A percentile compares a stretch with the other conserved stretches of the same genome.
These are phyloP conservation scores for Tuber microsphaerosporum DNA, from an alignment of 495 filamentous ascomycete genomes.

Conservation along the genomic window DNA sequence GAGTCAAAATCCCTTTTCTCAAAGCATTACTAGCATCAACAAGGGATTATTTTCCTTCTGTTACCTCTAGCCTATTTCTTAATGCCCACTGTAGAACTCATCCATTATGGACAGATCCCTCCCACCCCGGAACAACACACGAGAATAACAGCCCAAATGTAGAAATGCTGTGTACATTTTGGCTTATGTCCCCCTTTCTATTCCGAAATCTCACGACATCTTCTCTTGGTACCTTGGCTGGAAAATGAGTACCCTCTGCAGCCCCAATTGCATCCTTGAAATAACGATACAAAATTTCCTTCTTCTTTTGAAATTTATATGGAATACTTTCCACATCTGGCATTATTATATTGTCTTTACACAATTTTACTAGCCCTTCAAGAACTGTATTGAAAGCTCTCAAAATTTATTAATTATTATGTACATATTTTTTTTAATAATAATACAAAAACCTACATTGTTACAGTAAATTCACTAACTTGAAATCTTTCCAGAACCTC, in stretches of 20 bases:
- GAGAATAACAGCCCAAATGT: too few relatives aligned
- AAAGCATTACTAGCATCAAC: neutral
- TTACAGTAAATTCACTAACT: neutral
- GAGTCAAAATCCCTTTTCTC: neutral
- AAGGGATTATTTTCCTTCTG: neutral
- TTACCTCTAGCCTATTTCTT: too few relatives aligned
- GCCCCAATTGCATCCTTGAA: neutral
- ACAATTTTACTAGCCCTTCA: neutral
- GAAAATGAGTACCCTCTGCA: too few relatives aligned
- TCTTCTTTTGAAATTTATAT: neutral
- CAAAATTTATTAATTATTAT: neutral
- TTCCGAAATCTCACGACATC: too few relatives aligned
- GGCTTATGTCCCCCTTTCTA: too few relatives aligned
- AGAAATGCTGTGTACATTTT: too few relatives aligned
- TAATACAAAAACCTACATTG: neutral
- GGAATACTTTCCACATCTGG: neutral
- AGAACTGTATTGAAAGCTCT: neutral
- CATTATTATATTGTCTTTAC: neutral
- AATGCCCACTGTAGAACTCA: too few relatives aligned
- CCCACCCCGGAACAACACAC: too few relatives aligned
- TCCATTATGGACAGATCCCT: too few relatives aligned
- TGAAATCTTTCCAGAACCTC: neutral
- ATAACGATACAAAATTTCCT: neutral
- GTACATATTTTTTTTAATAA: neutral
- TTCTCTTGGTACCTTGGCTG: too few relatives aligned